A percentile compares a stretch with the other conserved stretches of the same genome.
Evolutionary conservation across 129 eudicot genomes (phyloP).

Genomic region (Erigeron canadensis): DNA sequence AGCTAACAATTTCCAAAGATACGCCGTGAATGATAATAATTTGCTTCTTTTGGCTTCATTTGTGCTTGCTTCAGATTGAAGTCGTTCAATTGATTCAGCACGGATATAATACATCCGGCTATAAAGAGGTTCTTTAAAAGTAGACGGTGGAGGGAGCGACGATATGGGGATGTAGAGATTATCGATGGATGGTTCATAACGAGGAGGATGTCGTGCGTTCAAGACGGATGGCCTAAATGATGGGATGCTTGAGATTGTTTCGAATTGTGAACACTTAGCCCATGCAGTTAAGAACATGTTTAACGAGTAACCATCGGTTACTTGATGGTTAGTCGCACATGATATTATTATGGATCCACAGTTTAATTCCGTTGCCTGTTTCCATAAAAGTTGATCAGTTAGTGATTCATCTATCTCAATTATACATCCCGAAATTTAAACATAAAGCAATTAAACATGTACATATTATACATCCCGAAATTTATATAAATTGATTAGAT

Average conservation of each 20-base stretch:
- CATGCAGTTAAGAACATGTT: conserved; percentile 51
- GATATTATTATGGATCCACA: conserved; percentile 51
- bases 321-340: conserved; percentile 47
- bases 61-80: conserved; percentile 39
- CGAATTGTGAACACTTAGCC: conserved; percentile 41
- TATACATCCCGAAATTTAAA: no score
- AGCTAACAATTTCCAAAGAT: conserved; percentile 45
- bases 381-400: background rate
- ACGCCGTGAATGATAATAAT: conserved; percentile 45
- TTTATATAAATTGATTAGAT: no score
- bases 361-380: conserved; percentile 46
- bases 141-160: conserved; percentile 32
- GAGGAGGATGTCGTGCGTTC: conserved; percentile 39
- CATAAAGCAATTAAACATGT: no score
- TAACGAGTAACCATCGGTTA: conserved; percentile 47
- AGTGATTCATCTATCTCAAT: background rate
- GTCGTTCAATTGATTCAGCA: conserved; percentile 26
- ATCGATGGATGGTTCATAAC: conserved; percentile 31
- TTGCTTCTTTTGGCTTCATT: conserved; percentile 35
- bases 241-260: conserved; percentile 31
- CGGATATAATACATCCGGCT: conserved; percentile 39
- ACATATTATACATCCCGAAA: no score
- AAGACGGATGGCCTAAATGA: conserved; percentile 47
- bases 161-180: conserved; percentile 37
- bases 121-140: conserved; percentile 28